Evolutionary conservation across 192 early-diverging fungal species (phyloP).

Genomic region (Mycoemilia scoparia): DNA sequence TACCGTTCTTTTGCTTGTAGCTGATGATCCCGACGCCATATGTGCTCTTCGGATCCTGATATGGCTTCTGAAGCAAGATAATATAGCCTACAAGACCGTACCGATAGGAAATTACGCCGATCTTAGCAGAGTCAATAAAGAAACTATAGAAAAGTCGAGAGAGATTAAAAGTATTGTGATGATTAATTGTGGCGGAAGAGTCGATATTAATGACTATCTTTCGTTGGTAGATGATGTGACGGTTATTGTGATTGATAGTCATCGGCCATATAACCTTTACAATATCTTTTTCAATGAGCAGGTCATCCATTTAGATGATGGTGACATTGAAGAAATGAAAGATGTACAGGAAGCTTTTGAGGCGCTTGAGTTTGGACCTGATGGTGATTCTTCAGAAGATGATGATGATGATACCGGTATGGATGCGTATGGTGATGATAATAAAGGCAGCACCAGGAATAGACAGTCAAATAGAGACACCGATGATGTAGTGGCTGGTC

Average conservation of each 20-base stretch:
- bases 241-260: constrained; percentile 71
- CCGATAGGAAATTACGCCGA: constrained; percentile 55
- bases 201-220: constrained; percentile 51
- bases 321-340: constrained; percentile 48
- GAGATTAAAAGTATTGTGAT: constrained; percentile 57
- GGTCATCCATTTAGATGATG: constrained; percentile 72
- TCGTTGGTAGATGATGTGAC: constrained; percentile 34
- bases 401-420: constrained; percentile 2
- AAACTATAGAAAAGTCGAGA: constrained; percentile 28
- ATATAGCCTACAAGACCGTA: constrained; percentile 61
- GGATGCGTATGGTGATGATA: constrained; percentile 4
- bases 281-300: constrained; percentile 61
- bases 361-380: constrained; percentile 16
- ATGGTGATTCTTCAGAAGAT: constrained; percentile 3
- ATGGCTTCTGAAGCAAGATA: constrained; percentile 59
- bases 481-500: neutral
- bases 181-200: constrained; percentile 72
- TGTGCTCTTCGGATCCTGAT: constrained; percentile 65
- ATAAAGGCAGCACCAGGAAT: constrained; percentile 1
- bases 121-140: constrained; percentile 31
- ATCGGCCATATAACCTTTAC: constrained; percentile 70
- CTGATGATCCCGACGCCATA: constrained; percentile 60
- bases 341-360: constrained; percentile 51
- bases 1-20: constrained; percentile 51
- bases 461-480: constrained; percentile 1